Evolutionary conservation across 2,329 filamentous ascomycete species (phyloP), one percentile per base, ranked within the genome.

Genomic region (Diaporthe capsici): DNA sequence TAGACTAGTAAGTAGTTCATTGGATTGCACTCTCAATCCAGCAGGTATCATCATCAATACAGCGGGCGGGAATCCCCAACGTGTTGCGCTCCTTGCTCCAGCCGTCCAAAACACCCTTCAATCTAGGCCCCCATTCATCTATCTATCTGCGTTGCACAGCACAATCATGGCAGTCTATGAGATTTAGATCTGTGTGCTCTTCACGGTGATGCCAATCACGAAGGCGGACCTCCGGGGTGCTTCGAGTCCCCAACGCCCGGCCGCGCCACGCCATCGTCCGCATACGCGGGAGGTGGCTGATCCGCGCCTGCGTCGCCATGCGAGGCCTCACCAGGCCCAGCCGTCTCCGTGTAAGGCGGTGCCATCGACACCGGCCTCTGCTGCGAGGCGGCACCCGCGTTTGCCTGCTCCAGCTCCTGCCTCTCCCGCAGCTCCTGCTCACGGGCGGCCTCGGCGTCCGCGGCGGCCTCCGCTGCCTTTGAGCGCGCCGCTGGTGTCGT

Each of bases 231-330:
- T 15, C 42, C 72, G 20, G 72, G 72, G n/a, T 58, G 28, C 37
- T 78, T 80, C 74, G 81, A 79, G 55, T 83, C 81, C 4, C 79
- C 78, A 1, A 72, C 73, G 2, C 75, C 78, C 4, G 77, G 74
- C 15, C 71, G 75, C 15, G 75, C 72, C 20, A 75, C 73, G 1
- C 78, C 77, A 4, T 80, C 77, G 28, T 82, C 80, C 0, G 75
- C 80, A 74, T 83, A 83, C 2, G 81, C 82, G 22, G 82, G 82
- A 28, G 82, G 82, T 47, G 81, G 82, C 44, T 78, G 53, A 20
- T 81, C 81, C 3, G 76, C 77, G 2, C 20, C 44, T n/a, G 57
- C 74, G 15, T 39, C 61, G 7, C 61, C 74, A 3, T 47, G 71
- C 25, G 63, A 47, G 72, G 58, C 28, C 42, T 76, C 75, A 3